phyloP scores from a whole-genome alignment of 106 monocot genomes.

The Acorus calamus region DNA sequence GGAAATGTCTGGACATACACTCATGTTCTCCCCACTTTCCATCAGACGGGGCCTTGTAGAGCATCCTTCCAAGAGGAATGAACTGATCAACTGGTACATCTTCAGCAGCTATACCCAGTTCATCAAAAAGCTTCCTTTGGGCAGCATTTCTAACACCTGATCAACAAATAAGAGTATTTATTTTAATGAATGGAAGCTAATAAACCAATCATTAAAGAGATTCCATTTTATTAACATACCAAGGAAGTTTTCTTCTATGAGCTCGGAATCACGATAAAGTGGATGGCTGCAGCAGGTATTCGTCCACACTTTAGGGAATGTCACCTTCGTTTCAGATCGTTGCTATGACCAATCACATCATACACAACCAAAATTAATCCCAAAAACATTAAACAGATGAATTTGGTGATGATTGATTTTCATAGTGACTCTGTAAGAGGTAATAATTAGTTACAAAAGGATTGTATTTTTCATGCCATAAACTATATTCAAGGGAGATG shows the following conservation, averaged over 20 bases:
- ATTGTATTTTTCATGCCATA: too few species aligned
- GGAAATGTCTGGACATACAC: slow-evolving; percentile 25
- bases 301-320: slow-evolving; percentile 69
- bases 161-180: not conserved
- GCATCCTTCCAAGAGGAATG: slow-evolving; percentile 73
- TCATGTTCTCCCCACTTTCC: slow-evolving; percentile 99
- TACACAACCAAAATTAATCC: too few species aligned
- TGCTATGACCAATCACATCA: slow-evolving; percentile 4
- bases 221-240: slow-evolving; percentile 18
- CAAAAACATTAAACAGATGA: too few species aligned
- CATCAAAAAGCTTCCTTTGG: slow-evolving; percentile 83
- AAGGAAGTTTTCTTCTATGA: slow-evolving; percentile 58
- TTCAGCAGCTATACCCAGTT: slow-evolving; percentile 72
- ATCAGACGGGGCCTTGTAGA: slow-evolving; percentile 97
- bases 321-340: slow-evolving; percentile 44
- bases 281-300: slow-evolving; percentile 88
- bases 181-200: not conserved
- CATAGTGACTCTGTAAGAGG: too few species aligned
- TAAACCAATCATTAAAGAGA: not conserved
- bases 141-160: slow-evolving; percentile 87
- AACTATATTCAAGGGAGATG: too few species aligned
- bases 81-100: slow-evolving; percentile 77
- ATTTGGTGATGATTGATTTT: too few species aligned
- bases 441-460: too few species aligned
- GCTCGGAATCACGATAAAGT: slow-evolving; percentile 68